Conservation (phyloP, 1,284 basidiomycete genomes). For the Violaceomyces palustris region DNA sequence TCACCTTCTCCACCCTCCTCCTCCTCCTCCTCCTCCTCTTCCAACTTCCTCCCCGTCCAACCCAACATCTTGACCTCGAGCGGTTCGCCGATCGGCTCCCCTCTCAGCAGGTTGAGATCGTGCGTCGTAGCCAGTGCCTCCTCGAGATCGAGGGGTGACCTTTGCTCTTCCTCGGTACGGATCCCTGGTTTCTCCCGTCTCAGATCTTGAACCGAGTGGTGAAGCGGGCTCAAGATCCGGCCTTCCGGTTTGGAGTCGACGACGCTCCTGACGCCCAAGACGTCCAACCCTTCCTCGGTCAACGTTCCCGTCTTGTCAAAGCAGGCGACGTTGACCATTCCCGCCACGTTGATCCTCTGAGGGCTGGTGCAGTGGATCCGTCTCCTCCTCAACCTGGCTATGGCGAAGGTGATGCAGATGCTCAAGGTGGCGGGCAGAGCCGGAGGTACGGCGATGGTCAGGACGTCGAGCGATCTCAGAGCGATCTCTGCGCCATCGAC, state of each 20-base stretch:
- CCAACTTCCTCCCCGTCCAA: conserved; percentile 12
- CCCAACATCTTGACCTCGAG: conserved; percentile 30
- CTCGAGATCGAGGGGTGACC: neutral
- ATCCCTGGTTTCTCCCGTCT: neutral
- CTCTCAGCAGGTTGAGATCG: conserved; percentile 21
- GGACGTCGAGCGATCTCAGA: conserved; percentile 19
- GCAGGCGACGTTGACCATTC: conserved; percentile 14
- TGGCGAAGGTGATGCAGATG: conserved; percentile 18
- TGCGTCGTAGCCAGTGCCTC: conserved; percentile 20
- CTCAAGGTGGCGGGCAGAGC: conserved; percentile 16
- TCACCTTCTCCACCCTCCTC: conserved; percentile 12
- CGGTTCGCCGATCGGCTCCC: conserved; percentile 22
- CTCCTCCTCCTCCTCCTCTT: conserved; percentile 7
- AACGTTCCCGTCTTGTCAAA: conserved; percentile 36
- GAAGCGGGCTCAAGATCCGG: conserved; percentile 5
- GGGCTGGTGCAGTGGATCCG: conserved; percentile 26
- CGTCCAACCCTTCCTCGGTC: conserved; percentile 20
- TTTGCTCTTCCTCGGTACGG: neutral
- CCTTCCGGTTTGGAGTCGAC: conserved; percentile 1
- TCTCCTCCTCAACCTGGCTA: conserved; percentile 8
- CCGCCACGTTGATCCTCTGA: conserved; percentile 29
- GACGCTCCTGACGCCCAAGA: conserved; percentile 13
- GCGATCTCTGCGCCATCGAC: conserved; percentile 23
- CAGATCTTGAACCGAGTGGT: conserved; percentile 1
- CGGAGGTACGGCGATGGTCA: conserved; percentile 20